Percentiles rank a stretch among this genome's conserved stretches.
These are phyloP conservation scores for Sphaerulina populicola DNA, from an alignment of 2,329 filamentous ascomycete genomes.

Conservation along the genomic window DNA sequence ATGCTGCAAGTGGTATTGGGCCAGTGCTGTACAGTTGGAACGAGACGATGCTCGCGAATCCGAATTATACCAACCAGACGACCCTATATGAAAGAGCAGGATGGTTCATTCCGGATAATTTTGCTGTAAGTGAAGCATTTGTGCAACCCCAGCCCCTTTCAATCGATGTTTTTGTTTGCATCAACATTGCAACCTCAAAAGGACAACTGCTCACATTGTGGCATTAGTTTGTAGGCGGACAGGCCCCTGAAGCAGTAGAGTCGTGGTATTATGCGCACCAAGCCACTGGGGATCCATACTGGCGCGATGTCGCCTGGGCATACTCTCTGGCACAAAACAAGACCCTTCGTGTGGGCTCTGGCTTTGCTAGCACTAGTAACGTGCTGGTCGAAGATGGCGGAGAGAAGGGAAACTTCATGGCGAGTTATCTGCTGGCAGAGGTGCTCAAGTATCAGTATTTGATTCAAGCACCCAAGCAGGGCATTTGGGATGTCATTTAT, in stretches of 20 bases:
- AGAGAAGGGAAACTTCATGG: conserved; percentile 59
- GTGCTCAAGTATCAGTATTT: conserved; percentile 75
- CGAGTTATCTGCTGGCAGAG: conserved; percentile 82
- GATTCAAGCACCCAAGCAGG: conserved; percentile 52
- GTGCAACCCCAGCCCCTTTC: too few species aligned
- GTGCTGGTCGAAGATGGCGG: conserved; percentile 35
- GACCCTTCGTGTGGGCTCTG: conserved; percentile 12
- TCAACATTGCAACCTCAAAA: too few species aligned
- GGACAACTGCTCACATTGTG: too few species aligned
- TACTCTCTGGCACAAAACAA: conserved; percentile 16
- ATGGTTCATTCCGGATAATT: conserved; percentile 56
- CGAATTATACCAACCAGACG: conserved; percentile 30
- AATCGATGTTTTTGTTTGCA: too few species aligned
- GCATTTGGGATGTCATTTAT: conserved; percentile 48
- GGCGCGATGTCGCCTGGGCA: conserved; percentile 21
- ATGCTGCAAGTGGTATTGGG: conserved; percentile 64
- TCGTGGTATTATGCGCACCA: conserved; percentile 24
- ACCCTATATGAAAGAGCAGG: conserved; percentile 59
- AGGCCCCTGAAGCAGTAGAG: conserved; percentile 43
- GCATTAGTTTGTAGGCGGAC: conserved; percentile 17
- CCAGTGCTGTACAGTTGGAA: conserved; percentile 53
- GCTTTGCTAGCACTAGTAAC: conserved; percentile 15
- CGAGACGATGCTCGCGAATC: conserved; percentile 22
- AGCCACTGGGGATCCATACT: conserved; percentile 18
- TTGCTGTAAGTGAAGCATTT: background rate